A percentile compares a stretch with the other conserved stretches of the same genome.
phyloP scores from a whole-genome alignment of 1,284 basidiomycete genomes.

The Melampsora americana region DNA sequence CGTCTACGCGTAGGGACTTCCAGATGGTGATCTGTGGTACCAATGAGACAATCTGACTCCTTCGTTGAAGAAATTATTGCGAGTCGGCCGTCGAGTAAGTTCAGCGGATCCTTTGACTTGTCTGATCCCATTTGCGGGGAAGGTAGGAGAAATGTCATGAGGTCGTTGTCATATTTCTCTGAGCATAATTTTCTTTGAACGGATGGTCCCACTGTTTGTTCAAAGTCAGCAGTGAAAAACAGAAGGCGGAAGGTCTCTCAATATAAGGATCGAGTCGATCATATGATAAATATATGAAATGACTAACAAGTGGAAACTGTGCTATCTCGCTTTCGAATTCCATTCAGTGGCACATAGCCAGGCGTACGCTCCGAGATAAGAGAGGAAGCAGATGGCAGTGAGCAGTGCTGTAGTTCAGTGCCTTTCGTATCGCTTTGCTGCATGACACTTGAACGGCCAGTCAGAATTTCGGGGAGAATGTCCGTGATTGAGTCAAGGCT shows the following conservation, averaged over 20 bases:
- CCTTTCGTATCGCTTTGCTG: neutral
- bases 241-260: neutral
- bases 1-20: neutral
- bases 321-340: neutral
- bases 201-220: neutral
- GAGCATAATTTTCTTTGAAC: neutral
- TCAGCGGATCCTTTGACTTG: neutral
- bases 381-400: neutral
- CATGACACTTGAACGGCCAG: neutral
- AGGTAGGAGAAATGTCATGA: conserved; percentile 7
- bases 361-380: neutral
- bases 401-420: neutral
- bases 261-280: neutral
- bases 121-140: neutral
- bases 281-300: neutral
- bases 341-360: neutral
- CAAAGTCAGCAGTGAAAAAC: too few species aligned
- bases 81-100: neutral
- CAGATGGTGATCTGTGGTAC: neutral
- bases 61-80: neutral
- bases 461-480: neutral
- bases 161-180: neutral
- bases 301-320: neutral
- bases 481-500: conserved; percentile 5
- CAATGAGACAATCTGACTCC: neutral